Percentiles rank a stretch among this genome's conserved stretches.
Conservation (phyloP, 2,329 filamentous ascomycete species). For the Curvularia verruculosa region DNA sequence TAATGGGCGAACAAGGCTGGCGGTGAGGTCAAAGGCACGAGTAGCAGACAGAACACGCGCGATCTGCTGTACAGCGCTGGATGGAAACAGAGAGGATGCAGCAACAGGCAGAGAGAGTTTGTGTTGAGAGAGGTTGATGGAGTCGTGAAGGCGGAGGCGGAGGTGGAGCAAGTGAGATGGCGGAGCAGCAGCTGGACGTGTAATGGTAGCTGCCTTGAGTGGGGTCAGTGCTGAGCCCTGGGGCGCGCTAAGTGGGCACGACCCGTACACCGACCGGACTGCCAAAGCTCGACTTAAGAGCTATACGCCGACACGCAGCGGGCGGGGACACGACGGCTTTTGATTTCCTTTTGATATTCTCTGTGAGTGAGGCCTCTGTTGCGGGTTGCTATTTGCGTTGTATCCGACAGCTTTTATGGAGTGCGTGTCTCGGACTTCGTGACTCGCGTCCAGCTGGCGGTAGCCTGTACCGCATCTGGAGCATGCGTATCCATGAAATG, state of each 20-base stretch:
- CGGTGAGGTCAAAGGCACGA: slow-evolving; percentile 34
- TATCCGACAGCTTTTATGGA: background rate
- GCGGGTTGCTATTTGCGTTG: background rate
- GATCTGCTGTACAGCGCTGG: slow-evolving; percentile 10
- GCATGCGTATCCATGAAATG: background rate
- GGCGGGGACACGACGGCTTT: background rate
- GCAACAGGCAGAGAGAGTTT: slow-evolving; percentile 6
- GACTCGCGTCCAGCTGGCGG: background rate
- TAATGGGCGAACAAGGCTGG: slow-evolving; percentile 42
- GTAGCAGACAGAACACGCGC: slow-evolving; percentile 17
- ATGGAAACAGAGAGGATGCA: slow-evolving; percentile 7
- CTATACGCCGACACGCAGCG: background rate
- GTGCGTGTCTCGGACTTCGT: background rate
- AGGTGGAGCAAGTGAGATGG: slow-evolving; percentile 26
- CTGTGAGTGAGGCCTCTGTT: background rate
- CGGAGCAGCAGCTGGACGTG: slow-evolving; percentile 18
- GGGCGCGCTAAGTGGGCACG: slow-evolving; percentile 10
- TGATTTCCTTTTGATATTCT: background rate
- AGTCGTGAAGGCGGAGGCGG: slow-evolving; percentile 12
- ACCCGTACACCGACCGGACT: slow-evolving; percentile 17
- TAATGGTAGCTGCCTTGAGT: slow-evolving; percentile 28
- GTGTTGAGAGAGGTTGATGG: slow-evolving; percentile 14
- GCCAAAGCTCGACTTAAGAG: slow-evolving; percentile 4
- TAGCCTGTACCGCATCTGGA: background rate
- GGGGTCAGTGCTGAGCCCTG: slow-evolving; percentile 19